These are phyloP conservation scores for Loxodes magnus DNA, from an alignment of 73 alveolate genomes.

Conservation along the genomic window DNA sequence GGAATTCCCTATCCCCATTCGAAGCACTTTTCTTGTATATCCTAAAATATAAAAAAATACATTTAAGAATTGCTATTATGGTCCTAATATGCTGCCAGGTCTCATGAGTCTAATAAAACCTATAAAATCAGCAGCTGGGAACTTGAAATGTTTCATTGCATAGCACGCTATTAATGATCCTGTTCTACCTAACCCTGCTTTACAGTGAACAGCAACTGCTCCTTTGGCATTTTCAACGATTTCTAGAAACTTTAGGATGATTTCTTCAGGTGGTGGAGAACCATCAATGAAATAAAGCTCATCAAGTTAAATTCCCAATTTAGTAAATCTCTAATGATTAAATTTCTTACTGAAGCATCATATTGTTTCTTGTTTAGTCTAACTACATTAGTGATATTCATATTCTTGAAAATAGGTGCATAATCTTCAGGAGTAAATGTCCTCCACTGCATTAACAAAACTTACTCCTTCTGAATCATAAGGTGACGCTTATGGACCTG, in stretches of 20 bases:
- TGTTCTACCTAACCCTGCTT: conserved; percentile 97
- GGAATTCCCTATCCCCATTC: conserved; percentile 11
- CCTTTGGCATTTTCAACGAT: conserved; percentile 67
- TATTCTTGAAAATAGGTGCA: conserved; percentile 75
- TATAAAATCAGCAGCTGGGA: conserved; percentile 75
- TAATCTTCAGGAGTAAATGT: conserved; percentile 82
- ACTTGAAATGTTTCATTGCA: conserved; percentile 69
- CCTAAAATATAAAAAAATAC: conserved; percentile 4
- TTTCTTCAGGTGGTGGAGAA: conserved; percentile 78
- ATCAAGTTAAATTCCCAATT: conserved; percentile 60
- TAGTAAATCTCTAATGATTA: conserved; percentile 47
- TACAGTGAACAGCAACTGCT: conserved; percentile 92
- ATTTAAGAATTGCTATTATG: conserved; percentile 50
- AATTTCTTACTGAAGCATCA: conserved; percentile 50
- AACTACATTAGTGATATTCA: conserved; percentile 63
- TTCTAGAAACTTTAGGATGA: conserved; percentile 56
- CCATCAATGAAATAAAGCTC: conserved; percentile 93
- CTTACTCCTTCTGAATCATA: conserved; percentile 36
- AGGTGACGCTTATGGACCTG: conserved; percentile 40
- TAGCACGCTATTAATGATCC: conserved; percentile 84
- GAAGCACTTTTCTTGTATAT: conserved; percentile 8
- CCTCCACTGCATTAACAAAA: conserved; percentile 29
- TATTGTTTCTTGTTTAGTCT: conserved; percentile 73
- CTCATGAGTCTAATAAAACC: conserved; percentile 71
- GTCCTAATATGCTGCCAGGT: conserved; percentile 84